phyloP scores from a whole-genome alignment of 1,284 basidiomycete species.

The Meripilus lineatus region DNA sequence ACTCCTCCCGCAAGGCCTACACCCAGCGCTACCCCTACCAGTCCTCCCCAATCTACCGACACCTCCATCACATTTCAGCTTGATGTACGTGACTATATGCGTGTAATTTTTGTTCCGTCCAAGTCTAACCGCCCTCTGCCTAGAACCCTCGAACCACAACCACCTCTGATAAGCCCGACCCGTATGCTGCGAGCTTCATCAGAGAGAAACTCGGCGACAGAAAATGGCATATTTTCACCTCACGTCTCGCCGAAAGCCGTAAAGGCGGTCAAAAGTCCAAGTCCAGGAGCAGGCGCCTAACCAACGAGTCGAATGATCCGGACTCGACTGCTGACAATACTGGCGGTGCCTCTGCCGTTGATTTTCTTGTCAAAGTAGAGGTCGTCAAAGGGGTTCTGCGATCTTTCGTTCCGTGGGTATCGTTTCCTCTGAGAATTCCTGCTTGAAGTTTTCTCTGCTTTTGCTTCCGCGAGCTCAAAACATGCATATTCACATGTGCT shows the following conservation, averaged over 20 bases:
- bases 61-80: too few species aligned
- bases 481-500: not conserved
- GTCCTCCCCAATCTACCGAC: too few species aligned
- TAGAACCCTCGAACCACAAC: not conserved
- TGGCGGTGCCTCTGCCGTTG: slow-evolving; percentile 39
- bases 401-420: slow-evolving; percentile 42
- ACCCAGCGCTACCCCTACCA: too few species aligned
- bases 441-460: slow-evolving; percentile 2
- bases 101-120: too few species aligned
- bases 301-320: too few species aligned
- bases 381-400: slow-evolving; percentile 45
- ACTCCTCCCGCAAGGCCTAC: too few species aligned
- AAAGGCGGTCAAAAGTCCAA: slow-evolving; percentile 19
- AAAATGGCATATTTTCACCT: slow-evolving; percentile 43
- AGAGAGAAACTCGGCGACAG: slow-evolving; percentile 38
- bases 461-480: too few species aligned
- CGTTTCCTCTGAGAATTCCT: slow-evolving; percentile 4
- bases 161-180: slow-evolving; percentile 27
- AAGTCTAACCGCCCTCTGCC: too few species aligned
- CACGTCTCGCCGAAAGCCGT: slow-evolving; percentile 42
- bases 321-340: slow-evolving; percentile 27
- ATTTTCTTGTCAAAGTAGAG: slow-evolving; percentile 49
- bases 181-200: slow-evolving; percentile 40
- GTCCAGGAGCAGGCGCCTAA: slow-evolving; percentile 15
- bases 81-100: too few species aligned